Evolutionary conservation across 257 asterid species (phyloP).

Genomic region (Primulina huaijiensis): DNA sequence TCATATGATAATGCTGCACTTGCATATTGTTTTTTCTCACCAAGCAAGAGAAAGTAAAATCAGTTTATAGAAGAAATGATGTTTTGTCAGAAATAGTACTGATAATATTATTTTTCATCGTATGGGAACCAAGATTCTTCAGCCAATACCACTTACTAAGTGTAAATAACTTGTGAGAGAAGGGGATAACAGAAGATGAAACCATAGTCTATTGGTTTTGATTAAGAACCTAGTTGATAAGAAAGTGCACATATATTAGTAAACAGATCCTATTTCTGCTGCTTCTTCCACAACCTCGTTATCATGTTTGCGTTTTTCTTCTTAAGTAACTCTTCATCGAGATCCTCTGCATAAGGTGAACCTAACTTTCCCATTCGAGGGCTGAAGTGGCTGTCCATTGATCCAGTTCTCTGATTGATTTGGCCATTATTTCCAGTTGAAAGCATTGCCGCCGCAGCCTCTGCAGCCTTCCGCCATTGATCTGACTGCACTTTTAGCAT

Average conservation of each 20-base stretch:
- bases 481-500: conserved; percentile 82
- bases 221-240: background rate
- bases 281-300: conserved; percentile 88
- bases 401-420: conserved; percentile 65
- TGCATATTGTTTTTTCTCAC: too few species aligned
- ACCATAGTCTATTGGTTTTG: background rate
- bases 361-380: conserved; percentile 48
- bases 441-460: conserved; percentile 88
- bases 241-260: background rate
- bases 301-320: conserved; percentile 82
- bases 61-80: background rate
- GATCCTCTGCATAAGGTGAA: conserved; percentile 66
- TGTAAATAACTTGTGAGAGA: too few species aligned
- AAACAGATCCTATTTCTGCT: conserved; percentile 44
- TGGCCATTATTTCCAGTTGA: conserved; percentile 70
- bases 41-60: background rate
- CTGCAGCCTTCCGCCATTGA: conserved; percentile 99
- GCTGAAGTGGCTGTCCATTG: conserved; percentile 69
- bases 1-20: too few species aligned
- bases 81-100: background rate
- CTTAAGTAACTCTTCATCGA: conserved; percentile 70
- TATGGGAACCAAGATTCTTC: too few species aligned
- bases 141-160: background rate
- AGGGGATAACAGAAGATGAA: background rate
- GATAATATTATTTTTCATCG: background rate